Evolutionary conservation across 2,329 filamentous ascomycete genomes (phyloP).

Genomic region (Zymoseptoria pseudotritici): DNA sequence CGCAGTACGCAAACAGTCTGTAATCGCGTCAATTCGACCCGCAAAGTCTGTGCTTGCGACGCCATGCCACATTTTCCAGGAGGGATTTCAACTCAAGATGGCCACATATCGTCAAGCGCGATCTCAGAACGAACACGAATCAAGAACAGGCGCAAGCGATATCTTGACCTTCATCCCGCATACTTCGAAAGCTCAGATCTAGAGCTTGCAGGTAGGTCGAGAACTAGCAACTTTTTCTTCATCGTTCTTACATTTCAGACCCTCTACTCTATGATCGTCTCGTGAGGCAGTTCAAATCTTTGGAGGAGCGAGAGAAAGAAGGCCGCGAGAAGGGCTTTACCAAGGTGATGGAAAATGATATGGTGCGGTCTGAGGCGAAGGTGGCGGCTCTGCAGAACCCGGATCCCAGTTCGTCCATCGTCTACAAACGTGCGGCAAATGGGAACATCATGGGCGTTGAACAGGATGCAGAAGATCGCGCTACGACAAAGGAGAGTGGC

Average conservation of each 20-base stretch:
- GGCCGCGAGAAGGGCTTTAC: constrained; percentile 69
- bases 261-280: constrained; percentile 76
- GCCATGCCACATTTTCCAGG: background rate
- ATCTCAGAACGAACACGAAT: constrained; percentile 9
- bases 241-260: constrained; percentile 40
- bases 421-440: constrained; percentile 43
- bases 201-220: constrained; percentile 50
- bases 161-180: constrained; percentile 62
- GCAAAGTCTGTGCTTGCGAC: background rate
- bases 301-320: constrained; percentile 65
- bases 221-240: constrained; percentile 1
- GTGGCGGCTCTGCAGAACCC: constrained; percentile 55
- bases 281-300: constrained; percentile 67
- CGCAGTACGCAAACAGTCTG: no score
- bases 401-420: constrained; percentile 43
- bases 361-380: constrained; percentile 69
- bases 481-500: constrained; percentile 58
- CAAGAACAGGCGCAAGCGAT: constrained; percentile 72
- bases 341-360: constrained; percentile 67
- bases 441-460: constrained; percentile 54
- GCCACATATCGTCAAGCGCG: background rate
- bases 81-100: background rate
- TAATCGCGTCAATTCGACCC: no score
- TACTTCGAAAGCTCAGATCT: constrained; percentile 59
- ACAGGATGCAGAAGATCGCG: constrained; percentile 45